Evolutionary conservation across 2,329 filamentous ascomycete species (phyloP).

Genomic region (Teratosphaeria nubilosa): DNA sequence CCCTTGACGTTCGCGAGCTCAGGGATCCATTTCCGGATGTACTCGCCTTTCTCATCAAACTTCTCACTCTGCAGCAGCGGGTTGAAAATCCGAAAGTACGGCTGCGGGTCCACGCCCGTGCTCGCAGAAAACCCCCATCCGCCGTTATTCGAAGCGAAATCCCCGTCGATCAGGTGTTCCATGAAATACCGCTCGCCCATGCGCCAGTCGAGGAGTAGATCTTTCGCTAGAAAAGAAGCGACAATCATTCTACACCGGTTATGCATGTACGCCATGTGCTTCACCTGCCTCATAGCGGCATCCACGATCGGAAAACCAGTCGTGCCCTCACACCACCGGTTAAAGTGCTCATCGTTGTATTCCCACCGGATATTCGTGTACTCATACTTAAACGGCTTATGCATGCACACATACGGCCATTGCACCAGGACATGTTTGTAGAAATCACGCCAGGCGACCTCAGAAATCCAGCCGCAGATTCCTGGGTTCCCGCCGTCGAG

Average conservation of each 20-base stretch:
- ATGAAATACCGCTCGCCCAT: slow-evolving; percentile 76
- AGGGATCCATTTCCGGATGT: slow-evolving; percentile 73
- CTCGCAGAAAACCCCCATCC: slow-evolving; percentile 58
- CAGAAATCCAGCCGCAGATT: slow-evolving; percentile 65
- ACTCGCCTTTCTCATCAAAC: slow-evolving; percentile 68
- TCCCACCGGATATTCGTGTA: slow-evolving; percentile 70
- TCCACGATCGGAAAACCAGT: slow-evolving; percentile 80
- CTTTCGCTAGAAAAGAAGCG: slow-evolving; percentile 70
- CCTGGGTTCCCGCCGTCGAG: slow-evolving; percentile 58
- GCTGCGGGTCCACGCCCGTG: slow-evolving; percentile 73
- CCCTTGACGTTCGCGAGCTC: slow-evolving; percentile 57
- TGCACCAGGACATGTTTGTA: slow-evolving; percentile 76
- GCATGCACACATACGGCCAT: slow-evolving; percentile 78
- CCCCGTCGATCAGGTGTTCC: slow-evolving; percentile 67
- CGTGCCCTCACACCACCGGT: slow-evolving; percentile 61
- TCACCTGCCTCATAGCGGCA: slow-evolving; percentile 73
- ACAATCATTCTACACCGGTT: slow-evolving; percentile 79
- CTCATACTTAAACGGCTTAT: slow-evolving; percentile 71
- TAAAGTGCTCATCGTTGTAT: slow-evolving; percentile 44
- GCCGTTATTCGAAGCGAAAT: slow-evolving; percentile 69
- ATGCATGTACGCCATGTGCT: slow-evolving; percentile 64
- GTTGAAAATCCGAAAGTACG: slow-evolving; percentile 87
- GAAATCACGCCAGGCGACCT: slow-evolving; percentile 80
- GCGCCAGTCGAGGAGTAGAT: slow-evolving; percentile 74
- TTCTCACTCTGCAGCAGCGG: slow-evolving; percentile 75